phyloP scores from a whole-genome alignment of 495 filamentous ascomycete species.

The Aspergillus ostianus region DNA sequence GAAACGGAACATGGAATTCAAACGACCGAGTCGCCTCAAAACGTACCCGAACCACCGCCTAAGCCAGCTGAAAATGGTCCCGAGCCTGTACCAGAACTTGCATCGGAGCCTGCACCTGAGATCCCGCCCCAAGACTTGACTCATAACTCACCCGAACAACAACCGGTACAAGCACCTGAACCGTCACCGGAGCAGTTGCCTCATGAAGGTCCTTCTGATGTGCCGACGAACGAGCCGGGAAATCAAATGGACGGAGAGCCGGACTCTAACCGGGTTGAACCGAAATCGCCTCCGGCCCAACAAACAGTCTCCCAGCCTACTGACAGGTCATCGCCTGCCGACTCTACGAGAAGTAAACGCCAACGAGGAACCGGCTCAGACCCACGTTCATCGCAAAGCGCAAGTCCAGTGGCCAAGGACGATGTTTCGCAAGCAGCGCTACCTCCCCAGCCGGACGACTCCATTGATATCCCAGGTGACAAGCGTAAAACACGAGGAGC shows the following conservation, averaged over 20 bases:
- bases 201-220: not conserved
- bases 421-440: not conserved
- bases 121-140: not conserved
- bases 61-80: not conserved
- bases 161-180: too few relatives aligned
- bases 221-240: not conserved
- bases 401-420: not conserved
- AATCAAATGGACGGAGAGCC: not conserved
- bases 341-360: slow-evolving; percentile 10
- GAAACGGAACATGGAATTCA: not conserved
- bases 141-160: not conserved
- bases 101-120: slow-evolving; percentile 5
- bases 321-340: slow-evolving; percentile 11
- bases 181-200: not conserved
- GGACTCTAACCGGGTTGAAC: not conserved
- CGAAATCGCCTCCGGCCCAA: not conserved
- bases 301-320: slow-evolving; percentile 9
- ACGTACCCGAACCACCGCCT: not conserved
- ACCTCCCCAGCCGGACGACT: not conserved
- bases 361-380: slow-evolving; percentile 11
- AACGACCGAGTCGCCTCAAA: not conserved
- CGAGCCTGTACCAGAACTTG: not conserved
- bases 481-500: too few relatives aligned
- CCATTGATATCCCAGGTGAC: not conserved
- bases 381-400: not conserved